Evolutionary conservation across 257 asterid species (phyloP).

Genomic region (Solanum boliviense): DNA sequence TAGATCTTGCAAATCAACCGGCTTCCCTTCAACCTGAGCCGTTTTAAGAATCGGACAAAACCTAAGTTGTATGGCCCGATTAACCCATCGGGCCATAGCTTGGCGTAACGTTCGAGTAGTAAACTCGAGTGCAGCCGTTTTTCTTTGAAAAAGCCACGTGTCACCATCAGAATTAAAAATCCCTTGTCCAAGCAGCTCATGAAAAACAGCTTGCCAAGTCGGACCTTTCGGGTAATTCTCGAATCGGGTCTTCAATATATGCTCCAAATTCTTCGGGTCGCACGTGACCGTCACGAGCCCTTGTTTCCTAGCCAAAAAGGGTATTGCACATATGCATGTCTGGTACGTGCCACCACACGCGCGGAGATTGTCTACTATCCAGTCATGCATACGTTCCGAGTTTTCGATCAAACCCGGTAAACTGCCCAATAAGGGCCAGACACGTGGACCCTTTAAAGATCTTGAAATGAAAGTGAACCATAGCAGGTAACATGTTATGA

Average conservation of each 20-base stretch:
- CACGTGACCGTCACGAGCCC: conserved; percentile 88
- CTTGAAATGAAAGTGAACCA: conserved; percentile 89
- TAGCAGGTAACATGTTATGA: conserved; percentile 51
- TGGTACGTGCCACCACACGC: conserved; percentile 93
- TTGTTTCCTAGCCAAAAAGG: conserved; percentile 76
- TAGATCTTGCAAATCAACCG: conserved; percentile 77
- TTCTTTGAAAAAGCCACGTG: conserved; percentile 85
- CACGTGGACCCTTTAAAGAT: conserved; percentile 79
- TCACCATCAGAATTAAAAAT: conserved; percentile 89
- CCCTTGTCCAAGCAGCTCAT: conserved; percentile 78
- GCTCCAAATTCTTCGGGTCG: conserved; percentile 88
- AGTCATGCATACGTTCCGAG: conserved; percentile 75
- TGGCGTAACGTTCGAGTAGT: conserved; percentile 78
- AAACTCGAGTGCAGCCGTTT: conserved; percentile 87
- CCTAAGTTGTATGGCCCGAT: conserved; percentile 59
- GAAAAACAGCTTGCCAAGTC: conserved; percentile 91
- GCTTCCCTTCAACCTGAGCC: conserved; percentile 44
- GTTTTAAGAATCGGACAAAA: conserved; percentile 54
- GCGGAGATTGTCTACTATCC: conserved; percentile 89
- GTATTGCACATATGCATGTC: conserved; percentile 79
- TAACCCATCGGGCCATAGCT: conserved; percentile 94
- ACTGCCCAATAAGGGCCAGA: conserved; percentile 88
- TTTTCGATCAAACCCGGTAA: conserved; percentile 79
- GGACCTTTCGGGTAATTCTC: conserved; percentile 95
- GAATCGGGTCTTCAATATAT: conserved; percentile 72